Evolutionary conservation across 768 basidiomycete species (phyloP).

Genomic region (Trametes maxima): DNA sequence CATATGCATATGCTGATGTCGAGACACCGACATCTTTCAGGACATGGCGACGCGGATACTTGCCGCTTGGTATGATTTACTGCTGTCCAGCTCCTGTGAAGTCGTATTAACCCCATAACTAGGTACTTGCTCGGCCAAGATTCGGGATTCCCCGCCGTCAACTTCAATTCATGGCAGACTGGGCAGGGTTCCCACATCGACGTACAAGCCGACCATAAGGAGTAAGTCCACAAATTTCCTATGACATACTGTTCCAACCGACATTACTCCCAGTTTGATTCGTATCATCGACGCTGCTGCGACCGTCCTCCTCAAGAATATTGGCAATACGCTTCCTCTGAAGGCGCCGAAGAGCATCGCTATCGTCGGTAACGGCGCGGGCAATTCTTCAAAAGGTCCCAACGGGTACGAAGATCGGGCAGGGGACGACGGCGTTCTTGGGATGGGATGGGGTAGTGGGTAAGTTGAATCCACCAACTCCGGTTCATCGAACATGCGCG

Average conservation of each 20-base stretch:
- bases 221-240: slow-evolving; percentile 19
- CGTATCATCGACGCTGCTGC: slow-evolving; percentile 62
- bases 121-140: slow-evolving; percentile 62
- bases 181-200: slow-evolving; percentile 51
- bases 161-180: slow-evolving; percentile 59
- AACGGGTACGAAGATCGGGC: slow-evolving; percentile 59
- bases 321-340: slow-evolving; percentile 46
- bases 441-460: slow-evolving; percentile 54
- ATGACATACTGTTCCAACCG: slow-evolving; percentile 25
- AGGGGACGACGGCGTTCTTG: slow-evolving; percentile 61
- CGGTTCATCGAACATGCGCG: slow-evolving; percentile 9
- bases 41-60: slow-evolving; percentile 75
- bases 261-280: slow-evolving; percentile 38
- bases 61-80: slow-evolving; percentile 62
- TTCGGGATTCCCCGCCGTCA: slow-evolving; percentile 57
- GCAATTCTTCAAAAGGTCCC: slow-evolving; percentile 54
- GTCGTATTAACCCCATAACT: background rate
- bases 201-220: slow-evolving; percentile 66
- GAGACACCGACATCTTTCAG: background rate
- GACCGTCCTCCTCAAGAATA: slow-evolving; percentile 66
- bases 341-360: slow-evolving; percentile 50
- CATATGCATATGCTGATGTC: background rate
- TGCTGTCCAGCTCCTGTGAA: slow-evolving; percentile 5
- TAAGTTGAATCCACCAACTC: slow-evolving; percentile 8
- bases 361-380: slow-evolving; percentile 62